Base-by-base conservation (phyloP, 2,329 filamentous ascomycete species). In the Aspergillus arachidicola region DNA sequence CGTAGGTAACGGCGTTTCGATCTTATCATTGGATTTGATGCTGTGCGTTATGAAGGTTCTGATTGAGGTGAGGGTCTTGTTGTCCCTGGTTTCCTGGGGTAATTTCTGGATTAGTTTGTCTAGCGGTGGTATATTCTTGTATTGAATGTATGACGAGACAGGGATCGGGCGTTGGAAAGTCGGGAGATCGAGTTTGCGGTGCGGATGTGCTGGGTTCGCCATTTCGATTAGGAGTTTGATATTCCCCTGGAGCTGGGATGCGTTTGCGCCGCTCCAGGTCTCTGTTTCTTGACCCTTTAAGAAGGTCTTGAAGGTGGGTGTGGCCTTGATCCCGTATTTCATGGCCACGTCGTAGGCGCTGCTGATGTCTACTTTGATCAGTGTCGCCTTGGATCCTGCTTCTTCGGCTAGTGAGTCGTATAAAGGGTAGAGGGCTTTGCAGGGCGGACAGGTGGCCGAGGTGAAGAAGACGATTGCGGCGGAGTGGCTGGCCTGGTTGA, bases 381-480 rank as follows among this genome's bases (percentile, higher is more conserved):
- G 85, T 0, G 87, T 81, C 4, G 88, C 89, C 69, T 89, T 89
- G 36, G 85, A 80, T 1, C 86, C 89, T 32, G 89, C 84, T 73
- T 96, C 90, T 30, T 85, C 86, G 1, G 94, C 93, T 0, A 97
- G 82, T 67, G 92, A 84, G 64, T 96, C 91, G 71, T 92, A 98
- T 0, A 89, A 79, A 1, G 94, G 92, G 71, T 97, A 96, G 2
- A 94, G 85, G 19, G 87, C 79, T 76, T 91, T 94, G 84, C 94
- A 97, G 0, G 94, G 93, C 0, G 88, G 86, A 73, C 94, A 97
- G 2, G 90, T 95, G 2, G 91, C 87, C 4, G 92, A 96, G 0
- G 94, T 97, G 80, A 98, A 98, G 82, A 97, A 97, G 61, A 97
- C 85, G 43, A 94, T 86, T 0, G 92, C 92, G 64, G 90, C 93